Conservation (phyloP, 495 filamentous ascomycete species). For the Penicillium pulvis region DNA sequence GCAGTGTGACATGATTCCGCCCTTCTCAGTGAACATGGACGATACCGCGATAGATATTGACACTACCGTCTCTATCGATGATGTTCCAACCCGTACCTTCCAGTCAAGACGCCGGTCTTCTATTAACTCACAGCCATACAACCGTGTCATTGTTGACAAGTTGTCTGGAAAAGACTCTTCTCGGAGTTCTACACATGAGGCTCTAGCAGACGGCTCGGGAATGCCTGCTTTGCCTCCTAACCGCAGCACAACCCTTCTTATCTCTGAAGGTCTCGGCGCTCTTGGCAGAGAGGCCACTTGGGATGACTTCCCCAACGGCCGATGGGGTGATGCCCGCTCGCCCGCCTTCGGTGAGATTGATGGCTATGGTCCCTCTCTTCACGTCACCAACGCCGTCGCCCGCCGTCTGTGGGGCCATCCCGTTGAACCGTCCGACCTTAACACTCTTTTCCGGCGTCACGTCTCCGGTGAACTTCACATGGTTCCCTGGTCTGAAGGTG, state of each 20-base stretch:
- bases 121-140: slow-evolving; percentile 64
- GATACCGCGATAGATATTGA: slow-evolving; percentile 44
- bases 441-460: slow-evolving; percentile 74
- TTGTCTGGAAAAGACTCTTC: slow-evolving; percentile 39
- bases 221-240: slow-evolving; percentile 47
- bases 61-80: slow-evolving; percentile 40
- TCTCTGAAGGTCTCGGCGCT: slow-evolving; percentile 89
- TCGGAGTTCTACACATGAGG: slow-evolving; percentile 54
- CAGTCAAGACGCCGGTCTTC: slow-evolving; percentile 52
- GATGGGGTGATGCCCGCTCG: slow-evolving; percentile 90
- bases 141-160: slow-evolving; percentile 78
- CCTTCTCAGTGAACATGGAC: slow-evolving; percentile 39
- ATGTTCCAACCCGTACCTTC: slow-evolving; percentile 29
- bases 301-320: slow-evolving; percentile 98
- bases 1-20: slow-evolving; percentile 77
- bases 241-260: slow-evolving; percentile 81
- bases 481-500: slow-evolving; percentile 94
- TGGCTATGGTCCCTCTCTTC: slow-evolving; percentile 88
- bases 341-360: slow-evolving; percentile 95
- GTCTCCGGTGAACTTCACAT: slow-evolving; percentile 70
- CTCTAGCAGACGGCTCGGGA: slow-evolving; percentile 49
- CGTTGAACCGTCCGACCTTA: slow-evolving; percentile 66
- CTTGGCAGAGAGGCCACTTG: slow-evolving; percentile 94
- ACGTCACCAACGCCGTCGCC: slow-evolving; percentile 77
- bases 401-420: slow-evolving; percentile 83